Evolutionary conservation across 2,329 filamentous ascomycete species (phyloP).

Genomic region (Hypoxylon sp.): DNA sequence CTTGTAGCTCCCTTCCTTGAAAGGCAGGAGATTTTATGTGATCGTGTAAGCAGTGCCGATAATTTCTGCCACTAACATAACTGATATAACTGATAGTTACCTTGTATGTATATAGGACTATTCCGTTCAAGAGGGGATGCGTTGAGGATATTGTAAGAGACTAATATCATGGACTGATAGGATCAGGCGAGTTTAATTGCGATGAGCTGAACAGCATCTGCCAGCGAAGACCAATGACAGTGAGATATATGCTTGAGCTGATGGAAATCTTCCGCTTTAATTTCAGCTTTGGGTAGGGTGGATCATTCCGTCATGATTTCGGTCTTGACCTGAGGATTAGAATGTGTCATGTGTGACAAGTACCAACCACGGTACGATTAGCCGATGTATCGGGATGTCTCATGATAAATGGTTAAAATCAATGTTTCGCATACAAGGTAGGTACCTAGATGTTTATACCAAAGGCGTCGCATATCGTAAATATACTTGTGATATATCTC

Average conservation of each 20-base stretch:
- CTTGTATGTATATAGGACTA: not conserved
- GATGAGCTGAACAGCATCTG: slow-evolving; percentile 30
- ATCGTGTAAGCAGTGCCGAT: not conserved
- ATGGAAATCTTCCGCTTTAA: slow-evolving; percentile 24
- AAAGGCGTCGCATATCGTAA: not conserved
- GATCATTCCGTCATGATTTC: slow-evolving; percentile 36
- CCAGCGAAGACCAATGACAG: slow-evolving; percentile 22
- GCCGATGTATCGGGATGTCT: slow-evolving; percentile 26
- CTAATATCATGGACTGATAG: not conserved
- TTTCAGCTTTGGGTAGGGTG: slow-evolving; percentile 4
- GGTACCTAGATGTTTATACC: too few relatives aligned
- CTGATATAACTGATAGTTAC: not conserved
- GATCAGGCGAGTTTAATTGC: too few relatives aligned
- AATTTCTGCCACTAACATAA: not conserved
- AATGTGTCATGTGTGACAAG: slow-evolving; percentile 3
- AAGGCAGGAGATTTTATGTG: not conserved
- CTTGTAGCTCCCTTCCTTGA: not conserved
- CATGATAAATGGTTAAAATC: too few relatives aligned
- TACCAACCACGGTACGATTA: slow-evolving; percentile 14
- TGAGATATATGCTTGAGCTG: slow-evolving; percentile 1
- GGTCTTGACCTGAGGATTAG: slow-evolving; percentile 5
- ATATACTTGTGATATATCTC: not conserved
- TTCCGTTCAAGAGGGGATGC: not conserved
- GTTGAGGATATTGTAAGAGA: not conserved
- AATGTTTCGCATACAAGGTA: too few relatives aligned